phyloP scores from a whole-genome alignment of 257 asterid genomes.

The Solanum gandarillasii region DNA sequence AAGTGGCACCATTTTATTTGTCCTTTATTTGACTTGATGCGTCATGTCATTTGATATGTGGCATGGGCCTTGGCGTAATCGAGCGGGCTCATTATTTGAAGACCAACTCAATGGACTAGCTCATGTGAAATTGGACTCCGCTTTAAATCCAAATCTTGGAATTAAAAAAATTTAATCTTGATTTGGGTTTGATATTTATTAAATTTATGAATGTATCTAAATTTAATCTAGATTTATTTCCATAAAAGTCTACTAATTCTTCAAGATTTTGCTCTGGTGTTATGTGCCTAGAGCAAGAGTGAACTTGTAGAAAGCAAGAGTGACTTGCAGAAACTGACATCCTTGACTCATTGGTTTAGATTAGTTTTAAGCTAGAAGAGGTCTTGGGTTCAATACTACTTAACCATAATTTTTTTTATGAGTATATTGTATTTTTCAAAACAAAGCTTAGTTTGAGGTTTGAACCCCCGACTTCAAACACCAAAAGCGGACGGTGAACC shows the following conservation, averaged over 20 bases:
- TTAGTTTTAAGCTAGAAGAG: too few species aligned
- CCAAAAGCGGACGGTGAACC: too few species aligned
- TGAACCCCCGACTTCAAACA: too few species aligned
- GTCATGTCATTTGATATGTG: not conserved
- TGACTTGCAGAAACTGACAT: too few species aligned
- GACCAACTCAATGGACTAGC: not conserved
- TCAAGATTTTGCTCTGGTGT: not conserved
- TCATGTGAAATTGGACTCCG: not conserved
- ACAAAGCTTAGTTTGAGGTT: too few species aligned
- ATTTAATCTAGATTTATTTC: not conserved
- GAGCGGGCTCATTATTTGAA: too few species aligned
- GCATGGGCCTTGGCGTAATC: not conserved
- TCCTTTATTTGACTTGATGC: not conserved
- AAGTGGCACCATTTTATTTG: not conserved
- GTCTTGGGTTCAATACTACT: too few species aligned
- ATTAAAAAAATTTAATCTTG: not conserved
- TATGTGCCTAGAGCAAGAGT: not conserved
- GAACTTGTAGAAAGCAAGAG: too few species aligned
- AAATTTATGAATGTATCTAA: not conserved
- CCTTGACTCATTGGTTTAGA: too few species aligned
- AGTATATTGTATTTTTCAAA: too few species aligned
- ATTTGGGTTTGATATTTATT: not conserved
- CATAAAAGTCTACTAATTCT: not conserved
- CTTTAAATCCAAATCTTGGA: not conserved
- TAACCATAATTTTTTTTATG: too few species aligned